Conservation (phyloP, 2,329 filamentous ascomycete species). For the Trichoderma sp. region DNA sequence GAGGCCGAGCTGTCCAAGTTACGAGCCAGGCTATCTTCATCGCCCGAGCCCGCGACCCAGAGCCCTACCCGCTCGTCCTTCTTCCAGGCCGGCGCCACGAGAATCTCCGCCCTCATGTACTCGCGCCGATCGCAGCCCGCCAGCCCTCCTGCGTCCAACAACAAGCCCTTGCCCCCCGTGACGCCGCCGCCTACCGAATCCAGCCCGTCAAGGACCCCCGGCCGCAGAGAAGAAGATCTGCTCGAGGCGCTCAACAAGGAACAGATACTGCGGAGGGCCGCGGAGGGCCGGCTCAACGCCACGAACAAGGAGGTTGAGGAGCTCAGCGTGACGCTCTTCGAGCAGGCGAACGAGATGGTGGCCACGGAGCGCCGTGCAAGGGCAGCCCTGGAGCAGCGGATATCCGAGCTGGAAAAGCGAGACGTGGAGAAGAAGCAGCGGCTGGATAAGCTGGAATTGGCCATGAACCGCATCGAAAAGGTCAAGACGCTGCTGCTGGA, state of each 20-base stretch:
- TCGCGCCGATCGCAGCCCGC: conserved; percentile 43
- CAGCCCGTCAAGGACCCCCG: neutral
- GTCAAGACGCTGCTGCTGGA: conserved; percentile 58
- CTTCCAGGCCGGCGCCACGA: conserved; percentile 44
- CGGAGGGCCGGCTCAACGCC: conserved; percentile 65
- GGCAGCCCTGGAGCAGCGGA: conserved; percentile 67
- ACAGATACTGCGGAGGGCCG: conserved; percentile 62
- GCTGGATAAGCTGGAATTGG: conserved; percentile 68
- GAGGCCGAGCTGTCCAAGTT: conserved; percentile 71
- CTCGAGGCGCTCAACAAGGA: conserved; percentile 64
- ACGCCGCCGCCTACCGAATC: conserved; percentile 24
- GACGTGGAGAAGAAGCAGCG: conserved; percentile 68
- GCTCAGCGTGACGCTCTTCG: conserved; percentile 70
- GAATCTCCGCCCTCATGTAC: conserved; percentile 46
- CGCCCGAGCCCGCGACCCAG: conserved; percentile 25
- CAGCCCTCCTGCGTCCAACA: conserved; percentile 30
- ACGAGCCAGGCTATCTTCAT: conserved; percentile 39
- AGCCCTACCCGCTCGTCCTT: conserved; percentile 44
- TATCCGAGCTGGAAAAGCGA: conserved; percentile 65
- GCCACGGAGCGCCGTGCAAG: conserved; percentile 70
- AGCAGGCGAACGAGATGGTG: conserved; percentile 87
- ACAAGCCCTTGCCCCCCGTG: conserved; percentile 23
- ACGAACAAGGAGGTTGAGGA: conserved; percentile 76
- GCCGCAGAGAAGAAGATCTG: conserved; percentile 49
- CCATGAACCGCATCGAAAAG: conserved; percentile 68